phyloP scores from a whole-genome alignment of 2,329 filamentous ascomycete species.

The Incumbomyces delicatus region DNA sequence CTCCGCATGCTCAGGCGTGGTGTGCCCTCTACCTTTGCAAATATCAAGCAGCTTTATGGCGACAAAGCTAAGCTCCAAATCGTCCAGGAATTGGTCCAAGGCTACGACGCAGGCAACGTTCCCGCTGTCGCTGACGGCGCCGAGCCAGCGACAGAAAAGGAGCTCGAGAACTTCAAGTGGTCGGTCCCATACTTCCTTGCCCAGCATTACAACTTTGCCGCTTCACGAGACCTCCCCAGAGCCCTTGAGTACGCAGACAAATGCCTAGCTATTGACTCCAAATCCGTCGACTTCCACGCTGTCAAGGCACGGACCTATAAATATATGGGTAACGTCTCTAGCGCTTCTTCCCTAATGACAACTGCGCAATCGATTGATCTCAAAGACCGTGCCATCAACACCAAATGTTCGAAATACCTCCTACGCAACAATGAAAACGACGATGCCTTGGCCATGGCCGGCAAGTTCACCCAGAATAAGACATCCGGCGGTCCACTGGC shows the following conservation, averaged over 20 bases:
- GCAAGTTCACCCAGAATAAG: conserved; percentile 88
- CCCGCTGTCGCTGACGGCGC: conserved; percentile 39
- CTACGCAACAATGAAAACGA: conserved; percentile 86
- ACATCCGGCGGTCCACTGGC: conserved; percentile 76
- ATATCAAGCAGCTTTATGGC: conserved; percentile 84
- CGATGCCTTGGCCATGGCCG: conserved; percentile 75
- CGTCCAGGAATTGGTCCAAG: conserved; percentile 65
- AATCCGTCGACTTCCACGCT: conserved; percentile 85
- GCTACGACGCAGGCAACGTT: conserved; percentile 57
- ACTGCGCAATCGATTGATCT: conserved; percentile 74
- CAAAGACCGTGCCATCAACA: conserved; percentile 95
- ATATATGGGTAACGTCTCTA: conserved; percentile 68
- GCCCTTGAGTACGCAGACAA: conserved; percentile 75
- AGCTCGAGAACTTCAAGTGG: conserved; percentile 56
- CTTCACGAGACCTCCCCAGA: conserved; percentile 73
- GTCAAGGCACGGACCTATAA: conserved; percentile 93
- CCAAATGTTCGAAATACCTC: conserved; percentile 94
- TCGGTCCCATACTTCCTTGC: conserved; percentile 87
- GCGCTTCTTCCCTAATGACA: conserved; percentile 82
- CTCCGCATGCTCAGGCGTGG: conserved; percentile 80
- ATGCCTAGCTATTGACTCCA: conserved; percentile 67
- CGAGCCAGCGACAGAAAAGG: conserved; percentile 39
- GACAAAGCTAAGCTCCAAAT: conserved; percentile 67
- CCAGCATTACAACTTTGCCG: conserved; percentile 90
- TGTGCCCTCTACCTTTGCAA: conserved; percentile 91